A percentile compares a stretch with the other conserved stretches of the same genome.
Conservation (phyloP, 352 stramenopile genomes). For the Pythium rhizo-oryzae region DNA sequence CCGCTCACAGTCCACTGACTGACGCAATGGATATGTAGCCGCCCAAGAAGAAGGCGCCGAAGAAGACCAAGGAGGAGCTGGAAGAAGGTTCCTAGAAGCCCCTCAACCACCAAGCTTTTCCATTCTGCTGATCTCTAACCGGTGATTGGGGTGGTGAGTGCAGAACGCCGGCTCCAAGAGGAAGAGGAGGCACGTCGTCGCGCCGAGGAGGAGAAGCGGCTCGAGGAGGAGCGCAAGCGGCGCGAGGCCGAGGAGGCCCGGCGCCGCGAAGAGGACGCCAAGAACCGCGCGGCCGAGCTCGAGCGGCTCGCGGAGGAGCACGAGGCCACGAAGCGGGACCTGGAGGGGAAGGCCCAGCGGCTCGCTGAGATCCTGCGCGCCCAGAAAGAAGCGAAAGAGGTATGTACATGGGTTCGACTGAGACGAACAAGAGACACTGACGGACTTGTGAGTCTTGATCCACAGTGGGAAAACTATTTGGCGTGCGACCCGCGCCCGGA, state of each 20-base stretch:
- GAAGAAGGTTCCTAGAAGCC: conserved; percentile 46
- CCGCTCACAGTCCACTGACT: too few species aligned
- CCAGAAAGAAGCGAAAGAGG: conserved; percentile 69
- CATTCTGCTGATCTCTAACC: background rate
- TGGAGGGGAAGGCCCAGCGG: conserved; percentile 62
- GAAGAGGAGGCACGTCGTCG: conserved; percentile 68
- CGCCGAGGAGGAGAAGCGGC: conserved; percentile 67
- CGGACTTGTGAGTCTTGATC: too few species aligned
- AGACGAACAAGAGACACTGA: too few species aligned
- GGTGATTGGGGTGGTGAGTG: background rate
- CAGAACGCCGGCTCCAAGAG: conserved; percentile 69
- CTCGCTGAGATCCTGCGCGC: conserved; percentile 61
- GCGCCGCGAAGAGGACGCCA: conserved; percentile 65
- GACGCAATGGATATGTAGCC: conserved; percentile 29
- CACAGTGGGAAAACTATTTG: conserved; percentile 75
- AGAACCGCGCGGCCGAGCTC: conserved; percentile 66
- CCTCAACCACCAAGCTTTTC: background rate
- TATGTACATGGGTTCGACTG: conserved; percentile 27
- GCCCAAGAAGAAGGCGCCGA: conserved; percentile 82
- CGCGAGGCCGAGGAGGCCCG: conserved; percentile 59
- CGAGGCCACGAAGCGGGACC: conserved; percentile 48
- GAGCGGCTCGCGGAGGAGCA: conserved; percentile 57
- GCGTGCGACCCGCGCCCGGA: conserved; percentile 71
- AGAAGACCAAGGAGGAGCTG: conserved; percentile 84
- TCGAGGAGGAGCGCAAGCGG: conserved; percentile 68